These are phyloP conservation scores for Exophiala xenobiotica DNA, from an alignment of 2,329 filamentous ascomycete genomes.

Conservation along the genomic window DNA sequence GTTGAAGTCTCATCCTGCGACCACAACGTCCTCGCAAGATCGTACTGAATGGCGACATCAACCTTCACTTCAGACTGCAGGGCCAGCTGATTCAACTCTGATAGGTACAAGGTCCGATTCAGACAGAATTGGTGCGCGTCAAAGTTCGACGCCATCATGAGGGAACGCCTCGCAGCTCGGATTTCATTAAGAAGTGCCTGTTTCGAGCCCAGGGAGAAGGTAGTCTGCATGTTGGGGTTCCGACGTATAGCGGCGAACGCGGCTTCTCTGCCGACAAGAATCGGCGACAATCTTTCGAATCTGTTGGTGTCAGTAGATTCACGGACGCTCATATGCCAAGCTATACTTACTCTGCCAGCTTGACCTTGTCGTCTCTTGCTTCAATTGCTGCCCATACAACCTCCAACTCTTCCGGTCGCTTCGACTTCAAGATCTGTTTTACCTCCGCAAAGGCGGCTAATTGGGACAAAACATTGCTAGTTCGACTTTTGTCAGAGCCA, in stretches of 20 bases:
- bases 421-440: conserved; percentile 14
- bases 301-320: no score
- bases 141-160: conserved; percentile 74
- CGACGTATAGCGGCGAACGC: conserved; percentile 76
- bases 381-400: conserved; percentile 12
- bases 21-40: conserved; percentile 89
- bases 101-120: conserved; percentile 80
- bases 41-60: conserved; percentile 73
- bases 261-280: conserved; percentile 80
- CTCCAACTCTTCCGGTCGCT: conserved; percentile 13
- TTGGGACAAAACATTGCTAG: conserved; percentile 8
- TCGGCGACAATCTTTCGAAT: conserved; percentile 66
- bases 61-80: conserved; percentile 70
- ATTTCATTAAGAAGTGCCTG: conserved; percentile 72
- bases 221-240: conserved; percentile 61
- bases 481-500: not conserved
- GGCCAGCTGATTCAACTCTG: conserved; percentile 70
- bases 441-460: conserved; percentile 25
- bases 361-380: conserved; percentile 11
- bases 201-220: conserved; percentile 60
- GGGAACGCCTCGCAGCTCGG: conserved; percentile 71
- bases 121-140: conserved; percentile 82
- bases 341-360: conserved; percentile 19
- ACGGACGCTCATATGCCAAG: no score
- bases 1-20: conserved; percentile 86